Evolutionary conservation across 1,139 yeast species (phyloP).

Genomic region (Yamadazyma atmosphaerica): DNA sequence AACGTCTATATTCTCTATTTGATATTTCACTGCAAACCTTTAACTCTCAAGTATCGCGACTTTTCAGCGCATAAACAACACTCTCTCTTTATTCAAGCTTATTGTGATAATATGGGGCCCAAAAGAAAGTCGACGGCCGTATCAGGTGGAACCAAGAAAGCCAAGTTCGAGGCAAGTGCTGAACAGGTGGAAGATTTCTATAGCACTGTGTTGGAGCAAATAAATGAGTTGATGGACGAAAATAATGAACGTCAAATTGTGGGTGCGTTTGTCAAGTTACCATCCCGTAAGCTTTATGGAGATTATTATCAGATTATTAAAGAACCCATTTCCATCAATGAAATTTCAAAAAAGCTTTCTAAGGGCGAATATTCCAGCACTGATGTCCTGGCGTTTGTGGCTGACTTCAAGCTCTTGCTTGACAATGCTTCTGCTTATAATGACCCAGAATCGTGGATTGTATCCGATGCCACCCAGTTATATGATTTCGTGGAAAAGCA

Average conservation of each 20-base stretch:
- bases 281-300: slow-evolving; percentile 74
- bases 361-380: slow-evolving; percentile 31
- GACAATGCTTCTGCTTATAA: slow-evolving; percentile 65
- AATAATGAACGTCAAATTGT: slow-evolving; percentile 36
- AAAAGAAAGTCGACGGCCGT: slow-evolving; percentile 22
- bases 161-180: slow-evolving; percentile 14
- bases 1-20: too few species aligned
- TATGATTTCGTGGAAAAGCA: slow-evolving; percentile 45
- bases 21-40: too few species aligned
- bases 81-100: not conserved
- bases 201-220: slow-evolving; percentile 24
- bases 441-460: slow-evolving; percentile 63
- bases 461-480: slow-evolving; percentile 50
- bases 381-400: slow-evolving; percentile 42
- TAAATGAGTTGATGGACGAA: slow-evolving; percentile 31
- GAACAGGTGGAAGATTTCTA: slow-evolving; percentile 30
- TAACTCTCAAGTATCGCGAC: too few species aligned
- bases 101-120: slow-evolving; percentile 21
- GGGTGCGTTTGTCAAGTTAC: slow-evolving; percentile 64
- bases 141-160: slow-evolving; percentile 15
- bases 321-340: slow-evolving; percentile 68
- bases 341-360: slow-evolving; percentile 52
- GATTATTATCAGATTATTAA: slow-evolving; percentile 71
- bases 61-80: too few species aligned
- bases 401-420: slow-evolving; percentile 56